A percentile compares a stretch with the other conserved stretches of the same genome.
Evolutionary conservation across 2,329 filamentous ascomycete species (phyloP).

Genomic region (Aspergillus unguis): DNA sequence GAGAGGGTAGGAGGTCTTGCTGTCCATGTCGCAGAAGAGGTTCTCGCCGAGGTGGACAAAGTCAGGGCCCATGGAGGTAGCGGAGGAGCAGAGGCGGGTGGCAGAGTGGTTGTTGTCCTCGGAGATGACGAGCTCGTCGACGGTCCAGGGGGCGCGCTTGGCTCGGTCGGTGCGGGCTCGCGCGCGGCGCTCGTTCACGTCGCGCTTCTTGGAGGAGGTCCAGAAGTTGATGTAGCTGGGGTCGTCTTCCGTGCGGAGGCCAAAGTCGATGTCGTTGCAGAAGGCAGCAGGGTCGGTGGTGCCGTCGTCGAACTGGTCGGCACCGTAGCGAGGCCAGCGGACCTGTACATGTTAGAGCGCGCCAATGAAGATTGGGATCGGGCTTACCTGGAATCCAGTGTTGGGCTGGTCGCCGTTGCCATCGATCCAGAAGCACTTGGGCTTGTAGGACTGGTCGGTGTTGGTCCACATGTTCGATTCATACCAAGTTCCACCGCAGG

Average conservation of each 20-base stretch:
- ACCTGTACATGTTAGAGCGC: not conserved
- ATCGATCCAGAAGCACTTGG: constrained; percentile 14
- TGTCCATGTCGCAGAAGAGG: constrained; percentile 11
- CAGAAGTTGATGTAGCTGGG: constrained; percentile 6
- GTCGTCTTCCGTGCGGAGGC: constrained; percentile 8
- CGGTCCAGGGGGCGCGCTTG: constrained; percentile 2
- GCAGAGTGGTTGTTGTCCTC: constrained; percentile 5
- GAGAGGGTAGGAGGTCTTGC: constrained; percentile 4
- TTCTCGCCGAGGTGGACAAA: constrained; percentile 8
- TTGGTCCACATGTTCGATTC: constrained; percentile 12
- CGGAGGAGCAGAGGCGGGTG: constrained; percentile 2
- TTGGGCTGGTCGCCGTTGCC: constrained; percentile 10
- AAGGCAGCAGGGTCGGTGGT: not conserved
- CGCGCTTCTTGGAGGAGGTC: not conserved
- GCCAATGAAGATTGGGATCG: too few species aligned
- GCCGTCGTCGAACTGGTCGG: constrained; percentile 2
- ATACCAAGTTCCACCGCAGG: constrained; percentile 13
- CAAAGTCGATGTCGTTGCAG: constrained; percentile 13
- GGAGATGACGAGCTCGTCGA: constrained; percentile 1
- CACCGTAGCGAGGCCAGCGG: constrained; percentile 7
- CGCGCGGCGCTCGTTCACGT: not conserved
- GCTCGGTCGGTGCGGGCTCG: not conserved
- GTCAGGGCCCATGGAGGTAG: constrained; percentile 12
- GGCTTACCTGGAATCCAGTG: constrained; percentile 7
- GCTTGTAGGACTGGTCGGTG: constrained; percentile 9